Evolutionary conservation across 1,139 yeast species (phyloP), one percentile per base, ranked within the genome.

Genomic region (Saccharomyces hybrid): DNA sequence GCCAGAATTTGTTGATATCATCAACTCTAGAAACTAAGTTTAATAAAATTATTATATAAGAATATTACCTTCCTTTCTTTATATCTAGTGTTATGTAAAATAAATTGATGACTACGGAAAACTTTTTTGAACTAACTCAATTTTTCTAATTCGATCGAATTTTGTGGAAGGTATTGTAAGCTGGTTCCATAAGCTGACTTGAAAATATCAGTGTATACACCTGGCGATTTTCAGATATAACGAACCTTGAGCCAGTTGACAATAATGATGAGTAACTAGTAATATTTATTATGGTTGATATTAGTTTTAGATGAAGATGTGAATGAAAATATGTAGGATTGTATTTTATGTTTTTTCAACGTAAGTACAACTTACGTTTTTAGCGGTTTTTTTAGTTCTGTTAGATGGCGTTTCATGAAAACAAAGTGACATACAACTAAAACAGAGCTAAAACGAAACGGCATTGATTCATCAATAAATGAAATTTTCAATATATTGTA

Each of bases 1-100:
- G 82, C 97, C 99, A 63, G 99, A 93, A 79, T 93, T 93, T 72
- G 84, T 89, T 71, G 95, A 89, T 78, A 93, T 93, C 71, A 80
- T 93, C 82, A 93, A 86, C 79, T 88, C 96, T 58, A 87, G 96
- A 84, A 77, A 79, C 73, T 89, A 84, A 76, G 51, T 56, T 26
- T 50, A 29, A 50, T 50, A n/a, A 24, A 9, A 8, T 32, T 12
- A 28, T 16, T 34, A 34, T 34, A 44, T 26, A 48, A 51, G 48
- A 12, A 24, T 29, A 21, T 41, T 42, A 44, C 47, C 50, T 31
- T 46, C 41, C 51, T 49, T 26, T 51, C 50, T 52, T 46, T 52
- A 14, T 54, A 19, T 16, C 44, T 38, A 38, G 44, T 38, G 21
- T 38, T 38, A 38, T 38, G 44, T 38, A 38, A 38, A 38, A 38